A percentile compares a stretch with the other conserved stretches of the same genome.
These are phyloP conservation scores for Salinomyces thailandicus DNA, from an alignment of 2,329 filamentous ascomycete species.

Conservation along the genomic window DNA sequence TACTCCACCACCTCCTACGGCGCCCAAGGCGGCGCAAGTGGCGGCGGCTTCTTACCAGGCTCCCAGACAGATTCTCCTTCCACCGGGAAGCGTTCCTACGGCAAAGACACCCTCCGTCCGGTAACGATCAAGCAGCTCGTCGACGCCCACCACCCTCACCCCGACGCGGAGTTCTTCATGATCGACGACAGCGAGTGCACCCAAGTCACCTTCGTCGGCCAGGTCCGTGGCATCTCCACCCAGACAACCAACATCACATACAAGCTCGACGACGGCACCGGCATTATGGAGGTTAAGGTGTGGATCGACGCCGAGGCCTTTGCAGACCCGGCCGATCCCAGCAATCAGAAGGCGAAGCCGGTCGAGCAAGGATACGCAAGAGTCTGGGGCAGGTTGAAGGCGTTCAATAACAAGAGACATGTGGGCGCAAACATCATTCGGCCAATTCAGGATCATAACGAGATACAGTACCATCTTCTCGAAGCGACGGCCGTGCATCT, in stretches of 20 bases:
- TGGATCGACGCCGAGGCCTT: slow-evolving; percentile 60
- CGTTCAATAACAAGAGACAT: slow-evolving; percentile 72
- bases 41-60: slow-evolving; percentile 48
- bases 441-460: slow-evolving; percentile 74
- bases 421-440: slow-evolving; percentile 73
- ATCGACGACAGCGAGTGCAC: slow-evolving; percentile 68
- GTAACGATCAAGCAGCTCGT: slow-evolving; percentile 93
- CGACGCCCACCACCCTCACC: slow-evolving; percentile 67
- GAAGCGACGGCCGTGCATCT: slow-evolving; percentile 85
- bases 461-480: slow-evolving; percentile 83
- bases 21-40: slow-evolving; percentile 43
- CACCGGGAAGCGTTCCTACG: slow-evolving; percentile 43
- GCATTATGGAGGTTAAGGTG: slow-evolving; percentile 79
- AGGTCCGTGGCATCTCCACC: slow-evolving; percentile 76
- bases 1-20: slow-evolving; percentile 49
- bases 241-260: slow-evolving; percentile 88
- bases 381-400: slow-evolving; percentile 74
- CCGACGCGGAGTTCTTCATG: slow-evolving; percentile 60
- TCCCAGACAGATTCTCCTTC: slow-evolving; percentile 33
- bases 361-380: slow-evolving; percentile 70
- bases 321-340: slow-evolving; percentile 32
- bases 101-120: slow-evolving; percentile 79
- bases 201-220: slow-evolving; percentile 72
- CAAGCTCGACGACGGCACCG: slow-evolving; percentile 90
- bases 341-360: slow-evolving; percentile 43